phyloP scores from a whole-genome alignment of 441 rosid genomes.

The Syzygium malaccense region DNA sequence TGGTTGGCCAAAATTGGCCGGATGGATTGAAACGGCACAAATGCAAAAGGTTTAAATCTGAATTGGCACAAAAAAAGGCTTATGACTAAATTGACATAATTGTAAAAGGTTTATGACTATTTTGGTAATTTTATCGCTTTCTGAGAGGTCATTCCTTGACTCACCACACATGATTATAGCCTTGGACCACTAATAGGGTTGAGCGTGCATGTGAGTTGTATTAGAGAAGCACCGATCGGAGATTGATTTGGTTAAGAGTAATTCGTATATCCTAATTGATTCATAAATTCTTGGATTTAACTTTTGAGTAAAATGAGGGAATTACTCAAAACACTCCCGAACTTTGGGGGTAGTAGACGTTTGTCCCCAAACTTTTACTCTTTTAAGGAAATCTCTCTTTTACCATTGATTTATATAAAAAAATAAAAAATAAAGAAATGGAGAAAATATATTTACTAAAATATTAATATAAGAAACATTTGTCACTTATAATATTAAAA shows the following conservation, averaged over 20 bases:
- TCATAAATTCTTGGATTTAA: neutral
- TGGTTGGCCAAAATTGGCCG: no score
- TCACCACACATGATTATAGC: neutral
- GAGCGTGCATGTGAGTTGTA: neutral
- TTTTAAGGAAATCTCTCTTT: neutral
- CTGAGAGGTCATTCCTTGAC: neutral
- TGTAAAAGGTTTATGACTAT: no score
- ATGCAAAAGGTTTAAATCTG: no score
- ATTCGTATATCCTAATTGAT: neutral
- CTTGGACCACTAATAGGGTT: neutral
- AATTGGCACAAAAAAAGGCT: no score
- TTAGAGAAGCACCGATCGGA: neutral
- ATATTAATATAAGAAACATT: neutral
- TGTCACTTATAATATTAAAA: neutral
- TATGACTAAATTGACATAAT: no score
- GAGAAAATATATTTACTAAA: neutral
- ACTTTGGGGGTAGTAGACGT: neutral
- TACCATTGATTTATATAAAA: neutral
- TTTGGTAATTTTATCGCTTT: no score
- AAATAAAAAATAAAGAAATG: neutral
- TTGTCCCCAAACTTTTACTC: neutral
- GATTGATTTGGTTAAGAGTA: neutral
- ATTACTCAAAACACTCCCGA: neutral
- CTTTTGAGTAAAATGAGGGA: neutral
- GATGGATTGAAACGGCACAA: no score